A percentile compares a stretch with the other conserved stretches of the same genome.
Conservation (phyloP, 2,329 filamentous ascomycete species). For the Colletotrichum tropicicola region DNA sequence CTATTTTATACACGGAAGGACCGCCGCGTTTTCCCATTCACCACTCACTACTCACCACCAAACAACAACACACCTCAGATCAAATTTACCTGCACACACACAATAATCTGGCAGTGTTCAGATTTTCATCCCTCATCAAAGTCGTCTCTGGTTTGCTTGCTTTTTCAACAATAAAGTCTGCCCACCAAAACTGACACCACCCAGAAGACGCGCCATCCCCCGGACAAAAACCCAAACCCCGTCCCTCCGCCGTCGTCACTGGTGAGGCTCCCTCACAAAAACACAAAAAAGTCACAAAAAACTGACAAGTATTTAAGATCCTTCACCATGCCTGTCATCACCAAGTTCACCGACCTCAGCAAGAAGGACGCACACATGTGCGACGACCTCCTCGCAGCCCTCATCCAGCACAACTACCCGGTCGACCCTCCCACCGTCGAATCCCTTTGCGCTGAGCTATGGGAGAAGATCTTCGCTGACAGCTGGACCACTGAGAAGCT, state of each 20-base stretch:
- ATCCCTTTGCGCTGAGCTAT: not conserved
- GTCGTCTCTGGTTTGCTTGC: too few relatives aligned
- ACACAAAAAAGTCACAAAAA: not conserved
- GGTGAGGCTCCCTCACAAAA: not conserved
- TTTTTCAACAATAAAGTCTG: too few relatives aligned
- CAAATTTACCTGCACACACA: not conserved
- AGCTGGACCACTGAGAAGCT: constrained; percentile 1
- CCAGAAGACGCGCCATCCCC: too few relatives aligned
- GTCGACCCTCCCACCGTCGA: not conserved
- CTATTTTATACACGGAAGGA: not conserved
- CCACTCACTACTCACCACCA: not conserved
- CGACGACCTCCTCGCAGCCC: constrained; percentile 4
- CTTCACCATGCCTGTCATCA: constrained; percentile 2
- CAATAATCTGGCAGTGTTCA: too few relatives aligned
- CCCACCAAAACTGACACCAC: too few relatives aligned
- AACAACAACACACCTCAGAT: not conserved
- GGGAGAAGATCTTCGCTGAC: not conserved
- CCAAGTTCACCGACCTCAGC: not conserved
- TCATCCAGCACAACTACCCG: not conserved
- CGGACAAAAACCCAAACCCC: too few relatives aligned
- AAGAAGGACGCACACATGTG: not conserved
- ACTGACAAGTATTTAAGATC: not conserved
- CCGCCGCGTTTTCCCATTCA: not conserved
- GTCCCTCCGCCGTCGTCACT: not conserved
- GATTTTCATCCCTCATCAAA: too few relatives aligned